Conservation (phyloP, 78 protist species). For the Cyanophora paradoxa region DNA sequence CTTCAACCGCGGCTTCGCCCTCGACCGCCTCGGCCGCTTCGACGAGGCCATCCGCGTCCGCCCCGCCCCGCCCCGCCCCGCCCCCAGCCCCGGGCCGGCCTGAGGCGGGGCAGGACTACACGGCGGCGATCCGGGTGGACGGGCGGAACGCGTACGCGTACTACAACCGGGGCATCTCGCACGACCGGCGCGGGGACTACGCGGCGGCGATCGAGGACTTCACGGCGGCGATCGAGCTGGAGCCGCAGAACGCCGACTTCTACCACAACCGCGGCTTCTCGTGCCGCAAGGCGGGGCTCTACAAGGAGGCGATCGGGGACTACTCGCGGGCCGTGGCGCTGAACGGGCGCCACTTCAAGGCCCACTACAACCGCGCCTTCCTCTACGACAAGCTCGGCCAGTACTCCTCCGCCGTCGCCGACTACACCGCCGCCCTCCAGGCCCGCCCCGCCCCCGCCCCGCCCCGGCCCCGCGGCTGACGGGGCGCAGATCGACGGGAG, state of each 20-base stretch:
- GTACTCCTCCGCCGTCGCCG: too few species aligned
- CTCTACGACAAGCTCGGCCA: conserved; percentile 33
- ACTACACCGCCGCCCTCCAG: too few species aligned
- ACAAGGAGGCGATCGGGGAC: conserved; percentile 44
- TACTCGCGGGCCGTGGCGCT: conserved; percentile 37
- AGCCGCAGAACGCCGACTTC: conserved; percentile 49
- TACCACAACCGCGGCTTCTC: conserved; percentile 57
- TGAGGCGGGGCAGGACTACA: too few species aligned
- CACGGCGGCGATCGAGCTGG: conserved; percentile 28
- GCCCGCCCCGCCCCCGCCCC: too few species aligned
- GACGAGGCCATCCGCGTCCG: conserved; percentile 37
- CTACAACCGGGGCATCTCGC: conserved; percentile 51
- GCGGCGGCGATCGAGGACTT: conserved; percentile 41
- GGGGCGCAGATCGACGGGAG: conserved; percentile 36
- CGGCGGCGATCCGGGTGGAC: conserved; percentile 35
- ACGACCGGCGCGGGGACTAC: conserved; percentile 34
- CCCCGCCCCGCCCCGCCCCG: too few species aligned
- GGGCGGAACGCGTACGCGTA: conserved; percentile 39
- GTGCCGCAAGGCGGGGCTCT: conserved; percentile 51
- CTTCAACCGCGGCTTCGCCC: conserved; percentile 50
- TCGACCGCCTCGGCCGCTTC: conserved; percentile 39
- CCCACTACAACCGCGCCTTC: conserved; percentile 60
- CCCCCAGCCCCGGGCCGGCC: too few species aligned
- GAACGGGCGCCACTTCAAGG: conserved; percentile 56
- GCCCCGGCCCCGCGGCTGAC: too few species aligned